Percentiles rank a stretch among this genome's conserved stretches.
Evolutionary conservation across 1,139 yeast species (phyloP).

Genomic region (Geotrichum carabidarum): DNA sequence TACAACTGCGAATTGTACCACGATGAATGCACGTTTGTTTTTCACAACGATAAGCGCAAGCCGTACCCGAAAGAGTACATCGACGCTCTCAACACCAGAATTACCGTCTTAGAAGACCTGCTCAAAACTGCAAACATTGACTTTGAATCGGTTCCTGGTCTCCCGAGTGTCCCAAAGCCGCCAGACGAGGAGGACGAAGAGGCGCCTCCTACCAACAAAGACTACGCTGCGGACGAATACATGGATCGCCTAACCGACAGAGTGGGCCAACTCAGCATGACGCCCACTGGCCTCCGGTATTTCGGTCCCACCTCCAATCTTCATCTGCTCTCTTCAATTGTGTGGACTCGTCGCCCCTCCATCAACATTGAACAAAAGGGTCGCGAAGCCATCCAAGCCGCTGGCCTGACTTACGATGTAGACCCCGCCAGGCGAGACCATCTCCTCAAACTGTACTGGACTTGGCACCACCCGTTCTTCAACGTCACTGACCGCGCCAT

Average conservation of each 20-base stretch:
- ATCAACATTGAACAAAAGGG: conserved; percentile 18
- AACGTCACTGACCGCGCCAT: conserved; percentile 24
- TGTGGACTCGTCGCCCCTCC: conserved; percentile 17
- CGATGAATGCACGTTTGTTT: conserved; percentile 22
- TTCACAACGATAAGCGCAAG: conserved; percentile 23
- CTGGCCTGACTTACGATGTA: conserved; percentile 19
- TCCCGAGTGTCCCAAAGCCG: neutral
- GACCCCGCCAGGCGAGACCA: conserved; percentile 22
- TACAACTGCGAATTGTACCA: conserved; percentile 58
- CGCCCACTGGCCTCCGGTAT: conserved; percentile 28
- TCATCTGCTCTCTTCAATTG: conserved; percentile 17
- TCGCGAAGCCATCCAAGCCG: conserved; percentile 16
- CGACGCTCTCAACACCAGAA: conserved; percentile 20
- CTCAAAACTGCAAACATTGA: conserved; percentile 18
- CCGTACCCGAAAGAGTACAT: conserved; percentile 24
- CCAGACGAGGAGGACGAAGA: neutral
- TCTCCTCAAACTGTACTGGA: conserved; percentile 28
- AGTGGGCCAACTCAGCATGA: conserved; percentile 22
- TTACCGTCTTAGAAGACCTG: conserved; percentile 19
- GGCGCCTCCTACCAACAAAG: neutral
- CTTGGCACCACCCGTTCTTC: conserved; percentile 30
- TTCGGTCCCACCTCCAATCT: conserved; percentile 30
- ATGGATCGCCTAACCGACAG: conserved; percentile 15
- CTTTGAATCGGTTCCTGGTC: conserved; percentile 9
- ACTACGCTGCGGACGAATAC: conserved; percentile 12